phyloP scores from a whole-genome alignment of 1,139 yeast genomes.

The Lodderomyces pseudojiufengensis region DNA sequence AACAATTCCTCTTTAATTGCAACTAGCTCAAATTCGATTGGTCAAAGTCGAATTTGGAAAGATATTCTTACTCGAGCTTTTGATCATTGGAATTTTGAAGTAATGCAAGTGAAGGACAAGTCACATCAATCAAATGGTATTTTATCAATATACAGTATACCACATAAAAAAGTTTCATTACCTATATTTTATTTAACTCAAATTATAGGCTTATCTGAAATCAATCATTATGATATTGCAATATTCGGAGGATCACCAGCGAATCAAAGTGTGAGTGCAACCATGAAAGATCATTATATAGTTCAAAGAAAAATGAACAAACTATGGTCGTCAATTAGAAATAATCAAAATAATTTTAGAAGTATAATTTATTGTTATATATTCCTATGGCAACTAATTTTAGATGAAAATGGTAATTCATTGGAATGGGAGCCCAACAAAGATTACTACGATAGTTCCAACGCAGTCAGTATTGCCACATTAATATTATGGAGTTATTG shows the following conservation, averaged over 20 bases:
- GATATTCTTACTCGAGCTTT: slow-evolving; percentile 60
- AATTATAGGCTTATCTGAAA: slow-evolving; percentile 56
- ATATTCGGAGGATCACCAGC: slow-evolving; percentile 81
- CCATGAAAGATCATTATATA: slow-evolving; percentile 48
- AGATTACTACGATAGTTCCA: slow-evolving; percentile 35
- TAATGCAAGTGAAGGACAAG: slow-evolving; percentile 26
- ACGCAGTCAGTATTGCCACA: slow-evolving; percentile 45
- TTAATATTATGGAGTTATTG: slow-evolving; percentile 49
- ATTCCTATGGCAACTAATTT: slow-evolving; percentile 58
- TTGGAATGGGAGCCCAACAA: slow-evolving; percentile 32
- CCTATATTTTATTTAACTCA: slow-evolving; percentile 71
- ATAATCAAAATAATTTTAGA: slow-evolving; percentile 32
- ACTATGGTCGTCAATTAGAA: slow-evolving; percentile 43
- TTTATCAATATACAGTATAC: slow-evolving; percentile 8
- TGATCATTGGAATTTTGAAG: slow-evolving; percentile 50
- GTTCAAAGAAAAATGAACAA: slow-evolving; percentile 48
- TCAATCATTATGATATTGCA: slow-evolving; percentile 74
- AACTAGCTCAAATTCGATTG: slow-evolving; percentile 14
- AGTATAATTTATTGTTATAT: slow-evolving; percentile 63
- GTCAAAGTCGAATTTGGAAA: slow-evolving; percentile 48
- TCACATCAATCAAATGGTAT: slow-evolving; percentile 14
- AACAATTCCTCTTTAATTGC: slow-evolving; percentile 43
- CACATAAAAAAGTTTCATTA: slow-evolving; percentile 23
- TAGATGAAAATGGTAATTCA: slow-evolving; percentile 18
- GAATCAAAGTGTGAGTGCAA: slow-evolving; percentile 72